Evolutionary conservation across 306 rosid species (phyloP).

Genomic region (Lupinus albus): DNA sequence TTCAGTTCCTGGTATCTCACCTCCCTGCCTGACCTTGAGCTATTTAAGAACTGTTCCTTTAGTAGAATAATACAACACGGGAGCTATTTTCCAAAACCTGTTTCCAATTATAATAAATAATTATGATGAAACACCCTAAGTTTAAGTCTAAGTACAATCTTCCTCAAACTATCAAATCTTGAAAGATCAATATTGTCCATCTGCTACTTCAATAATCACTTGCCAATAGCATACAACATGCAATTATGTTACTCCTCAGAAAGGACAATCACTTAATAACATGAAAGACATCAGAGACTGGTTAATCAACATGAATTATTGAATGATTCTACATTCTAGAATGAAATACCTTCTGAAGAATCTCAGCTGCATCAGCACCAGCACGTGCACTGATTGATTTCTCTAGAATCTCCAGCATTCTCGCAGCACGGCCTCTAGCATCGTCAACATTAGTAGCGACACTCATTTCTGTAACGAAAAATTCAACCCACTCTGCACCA

Average conservation of each 20-base stretch:
- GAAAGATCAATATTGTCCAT: conserved; percentile 27
- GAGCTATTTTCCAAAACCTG: neutral
- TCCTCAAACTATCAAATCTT: conserved; percentile 22
- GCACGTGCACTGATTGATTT: conserved; percentile 71
- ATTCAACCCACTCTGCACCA: conserved; percentile 89
- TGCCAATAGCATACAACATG: neutral
- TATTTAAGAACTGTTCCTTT: neutral
- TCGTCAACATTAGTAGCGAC: conserved; percentile 75
- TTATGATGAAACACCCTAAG: conserved; percentile 7
- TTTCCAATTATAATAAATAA: neutral
- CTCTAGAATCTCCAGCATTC: conserved; percentile 79
- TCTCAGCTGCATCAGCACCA: conserved; percentile 65
- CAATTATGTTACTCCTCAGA: conserved; percentile 2
- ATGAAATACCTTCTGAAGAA: conserved; percentile 63
- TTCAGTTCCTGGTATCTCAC: neutral
- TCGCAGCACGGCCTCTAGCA: conserved; percentile 81
- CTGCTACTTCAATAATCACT: conserved; percentile 20
- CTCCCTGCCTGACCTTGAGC: neutral
- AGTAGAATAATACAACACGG: neutral
- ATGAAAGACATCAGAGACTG: conserved; percentile 23
- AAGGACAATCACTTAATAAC: neutral
- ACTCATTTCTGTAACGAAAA: conserved; percentile 84
- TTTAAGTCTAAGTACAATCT: neutral
- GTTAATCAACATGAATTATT: conserved; percentile 10
- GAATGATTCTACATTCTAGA: conserved; percentile 19